These are phyloP conservation scores for Hanseniaspora valbyensis DNA, from an alignment of 805 yeast genomes.

Conservation along the genomic window DNA sequence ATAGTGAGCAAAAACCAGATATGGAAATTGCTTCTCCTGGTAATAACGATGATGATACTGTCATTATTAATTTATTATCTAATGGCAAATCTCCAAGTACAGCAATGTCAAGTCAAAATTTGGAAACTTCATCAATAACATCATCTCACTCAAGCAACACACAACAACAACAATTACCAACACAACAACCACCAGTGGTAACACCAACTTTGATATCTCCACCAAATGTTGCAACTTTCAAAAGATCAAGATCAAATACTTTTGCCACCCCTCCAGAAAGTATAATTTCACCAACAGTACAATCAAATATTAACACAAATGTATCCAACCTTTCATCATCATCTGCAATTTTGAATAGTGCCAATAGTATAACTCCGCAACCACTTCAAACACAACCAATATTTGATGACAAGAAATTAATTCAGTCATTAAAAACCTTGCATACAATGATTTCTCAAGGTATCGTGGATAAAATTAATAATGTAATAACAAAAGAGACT, in stretches of 20 bases:
- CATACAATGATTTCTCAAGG: conserved; percentile 4
- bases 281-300: neutral
- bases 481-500: neutral
- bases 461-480: conserved; percentile 2
- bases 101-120: neutral
- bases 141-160: neutral
- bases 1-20: conserved; percentile 17
- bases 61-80: neutral
- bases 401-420: neutral
- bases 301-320: neutral
- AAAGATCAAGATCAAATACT: conserved; percentile 10
- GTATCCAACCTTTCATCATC: too few relatives aligned
- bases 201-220: conserved; percentile 13
- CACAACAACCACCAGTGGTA: neutral
- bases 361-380: neutral
- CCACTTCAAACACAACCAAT: neutral
- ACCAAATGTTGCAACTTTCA: neutral
- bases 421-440: neutral
- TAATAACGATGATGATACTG: neutral
- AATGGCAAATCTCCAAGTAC: neutral
- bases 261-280: neutral
- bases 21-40: conserved; percentile 1
- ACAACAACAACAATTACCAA: neutral
- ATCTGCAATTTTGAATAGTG: too few relatives aligned
- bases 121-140: neutral